Base-by-base conservation (phyloP, 2,329 filamentous ascomycete species). In the Keithomyces neogunnii region DNA sequence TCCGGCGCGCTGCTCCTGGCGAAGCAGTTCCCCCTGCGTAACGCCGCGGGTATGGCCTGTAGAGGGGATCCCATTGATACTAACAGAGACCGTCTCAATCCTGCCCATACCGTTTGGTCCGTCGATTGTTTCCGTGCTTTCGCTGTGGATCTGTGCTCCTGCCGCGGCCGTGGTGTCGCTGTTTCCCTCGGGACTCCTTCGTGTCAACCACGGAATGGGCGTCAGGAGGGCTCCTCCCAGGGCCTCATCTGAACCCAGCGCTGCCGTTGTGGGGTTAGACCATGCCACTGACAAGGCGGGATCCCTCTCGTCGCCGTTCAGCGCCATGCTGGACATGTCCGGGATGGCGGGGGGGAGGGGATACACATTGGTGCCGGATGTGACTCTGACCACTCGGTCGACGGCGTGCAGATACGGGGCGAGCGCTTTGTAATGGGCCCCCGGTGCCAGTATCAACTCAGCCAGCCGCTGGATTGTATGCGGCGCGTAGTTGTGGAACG, bases 381-480 rank as follows among this genome's bases (percentile, higher is more conserved):
- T 95, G 51, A 99, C 93, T 51, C 87, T 89, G 29, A 96, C 83
- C 28, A 96, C 86, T 51, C 93, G 85, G 65, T 97, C 89, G 47
- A 97, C 80, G 3, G 93, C 93, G 60, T 93, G 87, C 9, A 99
- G 81, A 66, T 93, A 99, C 9, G 90, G 80, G 1, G 88, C 82
- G 3, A 97, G 77, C 49, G 84, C 86, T 55, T 80, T 82, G 72
- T 97, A 96, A 69, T 96, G 87, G 51, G 78, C 77, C 54, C 75
- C 85, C 1, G 93, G 93, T 30, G 76, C 70, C 36, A 95, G 75
- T 4, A 96, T 74, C 32, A 97, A 84, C 73, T 99, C 93, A 28
- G 90, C 83, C 28, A 99, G 79, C 39, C 93, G 86, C 70, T 99
- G 93, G 55, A 96, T 80, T 3, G 93, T 97, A 66, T 97, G 89